Evolutionary conservation across 2,329 filamentous ascomycete species (phyloP).

Genomic region (Emmonsiellopsis sp.): DNA sequence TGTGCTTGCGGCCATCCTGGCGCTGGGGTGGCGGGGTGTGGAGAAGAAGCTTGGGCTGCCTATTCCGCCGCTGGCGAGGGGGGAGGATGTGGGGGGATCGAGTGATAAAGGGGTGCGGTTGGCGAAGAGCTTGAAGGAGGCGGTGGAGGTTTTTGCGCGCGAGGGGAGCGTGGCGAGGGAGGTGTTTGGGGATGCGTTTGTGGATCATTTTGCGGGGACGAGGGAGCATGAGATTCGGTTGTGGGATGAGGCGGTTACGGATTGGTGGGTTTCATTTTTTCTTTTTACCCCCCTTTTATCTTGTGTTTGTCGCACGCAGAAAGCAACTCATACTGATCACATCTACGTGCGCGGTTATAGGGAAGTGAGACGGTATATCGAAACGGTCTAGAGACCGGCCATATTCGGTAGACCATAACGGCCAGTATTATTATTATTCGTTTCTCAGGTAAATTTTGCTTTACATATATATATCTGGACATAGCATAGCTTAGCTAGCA

Average conservation of each 20-base stretch:
- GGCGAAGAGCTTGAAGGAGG: conserved; percentile 78
- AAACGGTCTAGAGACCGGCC: conserved; percentile 50
- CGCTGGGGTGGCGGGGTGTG: conserved; percentile 80
- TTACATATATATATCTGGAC: not conserved
- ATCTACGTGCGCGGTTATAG: conserved; percentile 28
- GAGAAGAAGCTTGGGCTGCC: conserved; percentile 83
- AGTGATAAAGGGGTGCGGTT: conserved; percentile 66
- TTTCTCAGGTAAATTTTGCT: not conserved
- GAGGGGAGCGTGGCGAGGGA: conserved; percentile 82
- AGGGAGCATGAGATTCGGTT: conserved; percentile 81
- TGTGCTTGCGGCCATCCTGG: conserved; percentile 78
- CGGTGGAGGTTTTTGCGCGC: conserved; percentile 66
- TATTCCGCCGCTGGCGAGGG: conserved; percentile 74
- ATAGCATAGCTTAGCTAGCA: no score
- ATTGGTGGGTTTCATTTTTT: conserved; percentile 60
- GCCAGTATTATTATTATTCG: no score
- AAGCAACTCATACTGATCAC: conserved; percentile 9
- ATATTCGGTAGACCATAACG: not conserved
- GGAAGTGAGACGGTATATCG: conserved; percentile 71
- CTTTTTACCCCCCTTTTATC: not conserved
- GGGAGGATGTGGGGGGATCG: conserved; percentile 67
- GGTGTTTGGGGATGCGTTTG: conserved; percentile 89
- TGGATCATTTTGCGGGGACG: conserved; percentile 89
- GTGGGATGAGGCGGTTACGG: conserved; percentile 94
- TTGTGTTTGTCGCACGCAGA: not conserved